Conservation (phyloP, 2,329 filamentous ascomycete genomes). For the Sporothrix sp. region DNA sequence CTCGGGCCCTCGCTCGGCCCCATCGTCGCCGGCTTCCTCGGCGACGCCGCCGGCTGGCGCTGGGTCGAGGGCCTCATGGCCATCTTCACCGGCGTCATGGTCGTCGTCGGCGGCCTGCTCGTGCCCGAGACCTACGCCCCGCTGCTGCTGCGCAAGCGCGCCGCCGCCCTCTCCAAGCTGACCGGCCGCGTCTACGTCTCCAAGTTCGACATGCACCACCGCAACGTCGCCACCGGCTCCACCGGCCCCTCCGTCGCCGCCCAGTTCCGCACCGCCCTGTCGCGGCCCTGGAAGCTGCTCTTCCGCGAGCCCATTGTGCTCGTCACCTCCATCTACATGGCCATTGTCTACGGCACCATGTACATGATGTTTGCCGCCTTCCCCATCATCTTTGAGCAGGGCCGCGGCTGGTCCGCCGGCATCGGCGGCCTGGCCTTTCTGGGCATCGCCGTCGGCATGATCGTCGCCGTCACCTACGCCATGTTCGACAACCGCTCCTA, state of each 20-base stretch:
- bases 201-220: constrained; percentile 20
- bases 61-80: constrained; percentile 60
- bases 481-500: constrained; percentile 48
- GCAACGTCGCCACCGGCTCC: constrained; percentile 1
- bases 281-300: constrained; percentile 58
- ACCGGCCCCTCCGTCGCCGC: constrained; percentile 32
- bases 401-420: constrained; percentile 49
- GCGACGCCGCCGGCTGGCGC: constrained; percentile 54
- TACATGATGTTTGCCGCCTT: constrained; percentile 53
- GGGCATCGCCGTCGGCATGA: constrained; percentile 59
- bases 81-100: constrained; percentile 52
- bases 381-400: constrained; percentile 55
- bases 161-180: constrained; percentile 38
- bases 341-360: constrained; percentile 48
- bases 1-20: constrained; percentile 55
- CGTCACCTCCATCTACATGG: constrained; percentile 56
- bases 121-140: constrained; percentile 55
- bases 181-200: constrained; percentile 49
- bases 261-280: constrained; percentile 48
- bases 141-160: constrained; percentile 45
- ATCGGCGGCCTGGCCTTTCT: constrained; percentile 57
- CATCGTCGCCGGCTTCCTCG: constrained; percentile 57
- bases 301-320: constrained; percentile 63
- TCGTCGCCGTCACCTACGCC: constrained; percentile 46
- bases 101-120: constrained; percentile 40